Base-by-base conservation (phyloP, 208 protist genomes). In the Strigomonas culicis region DNA sequence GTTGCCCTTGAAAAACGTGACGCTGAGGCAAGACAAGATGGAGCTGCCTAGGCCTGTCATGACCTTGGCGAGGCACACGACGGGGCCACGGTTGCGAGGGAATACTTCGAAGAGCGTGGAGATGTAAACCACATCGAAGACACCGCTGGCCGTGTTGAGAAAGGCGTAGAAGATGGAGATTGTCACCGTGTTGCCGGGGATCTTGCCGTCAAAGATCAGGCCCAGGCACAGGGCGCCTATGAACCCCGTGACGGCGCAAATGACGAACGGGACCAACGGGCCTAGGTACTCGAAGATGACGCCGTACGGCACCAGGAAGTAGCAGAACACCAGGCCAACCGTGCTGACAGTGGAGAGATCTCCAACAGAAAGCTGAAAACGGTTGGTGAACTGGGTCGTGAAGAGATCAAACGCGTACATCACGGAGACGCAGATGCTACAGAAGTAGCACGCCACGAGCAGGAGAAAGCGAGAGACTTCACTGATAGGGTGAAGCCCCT, bases 331-430 rank as follows among this genome's bases (percentile, higher is more conserved):
- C 13, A 88, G 66, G 2, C 82, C 82, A n/a, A 88, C 72, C 17
- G 82, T 88, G 66, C 78, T 85, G 59, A 88, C 74, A 46, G 75
- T 85, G 25, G 82, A 81, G n/a, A 88, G 60, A 53, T 92, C 85
- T 19, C 85, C 70, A 4, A 61, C 75, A 49, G 68, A 63, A 7
- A 88, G 63, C 30, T 66, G 27, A 53, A 80, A 88, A 49, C 77
- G 46, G 0, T 13, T 49, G 19, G 64, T 50, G 66, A 88, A 83
- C 10, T 79, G 32, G 15, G 63, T 80, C 8, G 79, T 75, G 63
- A 90, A 90, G 41, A 90, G 69, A 64, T 90, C 83, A 58, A 80
- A 90, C 13, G 74, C 76, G 69, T 90, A 90, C 19, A 78, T 74
- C 11, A 90, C 57, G 21, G 83, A 90, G 13, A 82, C 80, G 27